Percentiles rank a stretch among this genome's conserved stretches.
These are phyloP conservation scores for Coemansia asiatica DNA, from an alignment of 192 early-diverging fungal species.

Conservation along the genomic window DNA sequence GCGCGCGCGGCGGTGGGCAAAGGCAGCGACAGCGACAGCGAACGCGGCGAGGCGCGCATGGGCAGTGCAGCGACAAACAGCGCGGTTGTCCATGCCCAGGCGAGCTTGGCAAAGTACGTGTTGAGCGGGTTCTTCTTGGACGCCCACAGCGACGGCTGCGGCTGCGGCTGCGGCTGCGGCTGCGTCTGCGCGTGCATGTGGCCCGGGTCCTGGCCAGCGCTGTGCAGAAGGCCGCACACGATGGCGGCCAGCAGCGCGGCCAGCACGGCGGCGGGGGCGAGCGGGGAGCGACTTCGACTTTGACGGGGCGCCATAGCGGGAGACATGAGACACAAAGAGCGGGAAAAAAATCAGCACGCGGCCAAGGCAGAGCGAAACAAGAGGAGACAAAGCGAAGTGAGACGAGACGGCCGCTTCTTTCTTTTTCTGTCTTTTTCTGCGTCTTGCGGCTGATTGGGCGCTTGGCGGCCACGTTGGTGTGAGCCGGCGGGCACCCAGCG, in stretches of 20 bases:
- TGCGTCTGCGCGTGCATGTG: not conserved
- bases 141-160: slow-evolving; percentile 48
- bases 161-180: slow-evolving; percentile 10
- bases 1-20: slow-evolving; percentile 7
- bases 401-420: no score
- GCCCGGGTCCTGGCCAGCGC: slow-evolving; percentile 3
- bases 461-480: no score
- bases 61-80: slow-evolving; percentile 58
- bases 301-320: not conserved
- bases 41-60: slow-evolving; percentile 15
- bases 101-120: slow-evolving; percentile 73
- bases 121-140: slow-evolving; percentile 80
- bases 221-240: slow-evolving; percentile 18
- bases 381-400: no score
- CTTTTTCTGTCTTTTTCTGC: no score
- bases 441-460: not conserved
- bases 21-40: slow-evolving; percentile 10
- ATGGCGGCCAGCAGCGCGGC: slow-evolving; percentile 35
- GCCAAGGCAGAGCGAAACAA: not conserved
- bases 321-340: not conserved
- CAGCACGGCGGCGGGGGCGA: slow-evolving; percentile 22
- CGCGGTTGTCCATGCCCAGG: slow-evolving; percentile 85
- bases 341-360: not conserved
- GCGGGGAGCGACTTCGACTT: slow-evolving; percentile 10
- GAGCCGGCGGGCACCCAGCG: not conserved